phyloP scores from a whole-genome alignment of 116 monocot species.

The Thalassia testudinum region DNA sequence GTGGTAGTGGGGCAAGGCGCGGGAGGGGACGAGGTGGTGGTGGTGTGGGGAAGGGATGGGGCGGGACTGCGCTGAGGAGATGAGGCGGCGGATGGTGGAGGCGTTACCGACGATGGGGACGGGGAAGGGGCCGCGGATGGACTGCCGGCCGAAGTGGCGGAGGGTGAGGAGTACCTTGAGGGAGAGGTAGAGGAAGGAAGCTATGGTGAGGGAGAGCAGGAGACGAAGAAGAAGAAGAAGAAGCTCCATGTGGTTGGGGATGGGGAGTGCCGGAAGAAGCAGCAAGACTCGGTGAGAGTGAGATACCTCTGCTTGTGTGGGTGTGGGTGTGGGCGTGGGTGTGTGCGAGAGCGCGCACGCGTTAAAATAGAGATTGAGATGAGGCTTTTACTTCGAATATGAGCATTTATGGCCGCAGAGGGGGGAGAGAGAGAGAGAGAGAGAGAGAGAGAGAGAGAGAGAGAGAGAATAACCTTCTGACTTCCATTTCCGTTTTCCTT shows the following conservation, averaged over 20 bases:
- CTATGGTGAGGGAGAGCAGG: conserved; percentile 15
- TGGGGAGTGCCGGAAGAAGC: no score
- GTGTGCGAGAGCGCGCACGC: no score
- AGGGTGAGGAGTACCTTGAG: conserved; percentile 8
- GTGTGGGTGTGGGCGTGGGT: no score
- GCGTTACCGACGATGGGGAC: conserved; percentile 43
- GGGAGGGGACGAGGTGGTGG: conserved; percentile 33
- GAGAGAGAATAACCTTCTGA: no score
- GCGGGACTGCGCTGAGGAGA: conserved; percentile 19
- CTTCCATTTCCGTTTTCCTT: no score
- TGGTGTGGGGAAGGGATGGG: conserved; percentile 12
- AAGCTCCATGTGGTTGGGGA: neutral
- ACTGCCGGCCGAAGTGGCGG: conserved; percentile 40
- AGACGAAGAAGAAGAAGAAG: conserved; percentile 5
- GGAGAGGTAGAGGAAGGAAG: conserved; percentile 26
- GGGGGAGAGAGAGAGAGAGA: no score
- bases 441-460: no score
- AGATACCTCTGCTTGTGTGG: no score
- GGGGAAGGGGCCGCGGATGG: conserved; percentile 41
- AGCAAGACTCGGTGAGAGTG: no score
- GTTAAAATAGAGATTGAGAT: no score
- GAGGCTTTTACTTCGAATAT: no score
- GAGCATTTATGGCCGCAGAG: no score
- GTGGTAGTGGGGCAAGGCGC: conserved; percentile 46
- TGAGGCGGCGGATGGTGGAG: conserved; percentile 33